These are phyloP conservation scores for Psilocybe tampanensis DNA, from an alignment of 768 basidiomycete species.

Conservation along the genomic window DNA sequence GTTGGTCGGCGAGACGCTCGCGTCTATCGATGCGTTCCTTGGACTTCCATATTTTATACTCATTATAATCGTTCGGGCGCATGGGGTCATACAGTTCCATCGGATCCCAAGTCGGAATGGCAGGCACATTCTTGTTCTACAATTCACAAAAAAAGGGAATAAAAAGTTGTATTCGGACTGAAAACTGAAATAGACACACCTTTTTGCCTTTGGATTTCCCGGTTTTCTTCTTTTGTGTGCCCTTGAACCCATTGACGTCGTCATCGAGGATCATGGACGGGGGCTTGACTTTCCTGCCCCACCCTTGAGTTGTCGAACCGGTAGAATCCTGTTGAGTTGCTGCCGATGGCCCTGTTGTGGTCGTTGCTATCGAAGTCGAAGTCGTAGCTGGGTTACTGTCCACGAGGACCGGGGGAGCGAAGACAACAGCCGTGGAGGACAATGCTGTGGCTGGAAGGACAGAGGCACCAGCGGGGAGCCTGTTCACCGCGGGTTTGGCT, in stretches of 20 bases:
- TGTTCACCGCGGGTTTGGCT: conserved; percentile 50
- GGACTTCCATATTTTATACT: conserved; percentile 81
- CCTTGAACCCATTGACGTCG: conserved; percentile 82
- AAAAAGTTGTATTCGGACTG: background rate
- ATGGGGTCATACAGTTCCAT: conserved; percentile 78
- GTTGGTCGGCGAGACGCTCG: conserved; percentile 65
- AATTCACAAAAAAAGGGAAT: background rate
- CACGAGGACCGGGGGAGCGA: conserved; percentile 66
- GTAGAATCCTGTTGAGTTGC: conserved; percentile 10
- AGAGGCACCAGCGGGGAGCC: conserved; percentile 66
- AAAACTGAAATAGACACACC: conserved; percentile 36
- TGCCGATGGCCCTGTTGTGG: background rate
- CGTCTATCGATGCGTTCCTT: conserved; percentile 75
- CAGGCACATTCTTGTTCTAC: conserved; percentile 63
- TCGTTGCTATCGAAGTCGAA: conserved; percentile 18
- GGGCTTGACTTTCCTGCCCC: conserved; percentile 90
- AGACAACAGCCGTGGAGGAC: conserved; percentile 67
- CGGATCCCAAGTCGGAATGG: conserved; percentile 72
- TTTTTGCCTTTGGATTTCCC: conserved; percentile 66
- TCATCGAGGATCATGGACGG: conserved; percentile 91
- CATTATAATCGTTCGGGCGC: conserved; percentile 87
- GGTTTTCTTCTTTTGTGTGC: conserved; percentile 55
- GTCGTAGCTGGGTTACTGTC: conserved; percentile 33
- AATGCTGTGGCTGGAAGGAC: conserved; percentile 40
- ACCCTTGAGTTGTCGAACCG: conserved; percentile 54